phyloP scores from a whole-genome alignment of 163 green algal genomes.

The Scenedesmus sp. region DNA sequence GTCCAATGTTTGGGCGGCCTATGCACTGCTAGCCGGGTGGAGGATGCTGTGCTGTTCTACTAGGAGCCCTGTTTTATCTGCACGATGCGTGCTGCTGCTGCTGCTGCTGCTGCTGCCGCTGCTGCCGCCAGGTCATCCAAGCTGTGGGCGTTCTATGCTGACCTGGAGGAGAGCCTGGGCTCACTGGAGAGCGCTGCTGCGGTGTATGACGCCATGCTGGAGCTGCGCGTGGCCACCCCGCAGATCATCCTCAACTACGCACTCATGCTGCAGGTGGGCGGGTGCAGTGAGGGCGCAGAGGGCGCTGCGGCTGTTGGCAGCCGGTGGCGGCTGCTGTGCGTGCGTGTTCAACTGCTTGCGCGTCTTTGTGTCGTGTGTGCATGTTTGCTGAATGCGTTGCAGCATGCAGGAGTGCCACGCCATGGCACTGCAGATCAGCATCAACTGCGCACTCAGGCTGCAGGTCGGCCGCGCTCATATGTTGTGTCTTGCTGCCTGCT shows the following conservation, averaged over 20 bases:
- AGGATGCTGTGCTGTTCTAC: background rate
- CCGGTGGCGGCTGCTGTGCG: too few species aligned
- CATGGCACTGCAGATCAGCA: too few species aligned
- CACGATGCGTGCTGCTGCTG: background rate
- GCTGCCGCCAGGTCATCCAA: background rate
- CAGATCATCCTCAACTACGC: constrained; percentile 98
- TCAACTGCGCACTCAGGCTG: too few species aligned
- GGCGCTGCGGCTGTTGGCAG: too few species aligned
- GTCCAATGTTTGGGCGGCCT: constrained; percentile 93
- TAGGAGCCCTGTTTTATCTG: too few species aligned
- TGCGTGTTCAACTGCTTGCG: too few species aligned
- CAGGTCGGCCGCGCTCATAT: background rate
- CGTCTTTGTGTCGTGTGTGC: too few species aligned
- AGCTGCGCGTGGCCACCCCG: constrained; percentile 89
- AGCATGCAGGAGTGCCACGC: too few species aligned
- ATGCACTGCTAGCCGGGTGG: constrained; percentile 66
- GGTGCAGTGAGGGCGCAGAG: too few species aligned
- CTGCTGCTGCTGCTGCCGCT: background rate
- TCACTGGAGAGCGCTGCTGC: constrained; percentile 83
- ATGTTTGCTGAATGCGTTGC: too few species aligned
- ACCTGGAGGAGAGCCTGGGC: constrained; percentile 97
- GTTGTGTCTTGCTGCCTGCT: too few species aligned
- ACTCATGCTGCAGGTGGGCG: constrained; percentile 78
- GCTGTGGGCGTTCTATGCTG: constrained; percentile 93
- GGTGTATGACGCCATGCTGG: constrained; percentile 92